Conservation (phyloP, 805 yeast genomes). For the Teunomyces gatunensis region DNA sequence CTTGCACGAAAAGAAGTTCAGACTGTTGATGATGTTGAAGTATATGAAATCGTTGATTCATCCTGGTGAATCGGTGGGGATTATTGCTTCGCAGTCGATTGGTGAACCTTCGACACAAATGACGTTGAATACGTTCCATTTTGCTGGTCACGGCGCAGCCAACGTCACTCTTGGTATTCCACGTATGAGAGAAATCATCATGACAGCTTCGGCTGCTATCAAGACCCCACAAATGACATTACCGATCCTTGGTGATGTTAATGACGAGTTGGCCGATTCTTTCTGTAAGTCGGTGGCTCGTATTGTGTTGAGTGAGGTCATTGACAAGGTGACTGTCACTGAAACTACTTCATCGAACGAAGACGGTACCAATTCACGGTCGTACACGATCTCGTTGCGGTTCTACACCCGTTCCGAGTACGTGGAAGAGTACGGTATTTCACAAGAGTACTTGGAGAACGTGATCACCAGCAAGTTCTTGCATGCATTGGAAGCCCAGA, state of each 20-base stretch:
- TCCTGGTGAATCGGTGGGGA: constrained; percentile 99
- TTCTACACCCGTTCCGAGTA: constrained; percentile 80
- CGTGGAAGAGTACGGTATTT: constrained; percentile 82
- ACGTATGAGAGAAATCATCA: constrained; percentile 98
- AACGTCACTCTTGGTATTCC: constrained; percentile 99
- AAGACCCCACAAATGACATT: constrained; percentile 99
- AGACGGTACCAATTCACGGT: constrained; percentile 52
- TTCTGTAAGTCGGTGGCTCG: constrained; percentile 89
- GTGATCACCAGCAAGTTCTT: constrained; percentile 68
- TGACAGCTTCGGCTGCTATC: constrained; percentile 95
- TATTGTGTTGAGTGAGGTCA: constrained; percentile 82
- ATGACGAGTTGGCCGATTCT: constrained; percentile 83
- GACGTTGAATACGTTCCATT: constrained; percentile 96
- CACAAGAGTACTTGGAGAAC: constrained; percentile 71
- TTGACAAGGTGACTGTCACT: constrained; percentile 78
- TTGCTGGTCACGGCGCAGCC: constrained; percentile 99
- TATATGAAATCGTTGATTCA: constrained; percentile 93
- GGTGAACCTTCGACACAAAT: constrained; percentile 99
- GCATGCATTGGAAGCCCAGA: constrained; percentile 64
- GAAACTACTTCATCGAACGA: constrained; percentile 76
- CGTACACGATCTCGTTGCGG: constrained; percentile 70
- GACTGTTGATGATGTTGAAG: constrained; percentile 96
- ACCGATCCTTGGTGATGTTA: constrained; percentile 77
- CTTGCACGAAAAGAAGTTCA: constrained; percentile 76
- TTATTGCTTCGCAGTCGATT: constrained; percentile 95